Conservation (phyloP, 768 basidiomycete species). For the Tulasnella sp. region DNA sequence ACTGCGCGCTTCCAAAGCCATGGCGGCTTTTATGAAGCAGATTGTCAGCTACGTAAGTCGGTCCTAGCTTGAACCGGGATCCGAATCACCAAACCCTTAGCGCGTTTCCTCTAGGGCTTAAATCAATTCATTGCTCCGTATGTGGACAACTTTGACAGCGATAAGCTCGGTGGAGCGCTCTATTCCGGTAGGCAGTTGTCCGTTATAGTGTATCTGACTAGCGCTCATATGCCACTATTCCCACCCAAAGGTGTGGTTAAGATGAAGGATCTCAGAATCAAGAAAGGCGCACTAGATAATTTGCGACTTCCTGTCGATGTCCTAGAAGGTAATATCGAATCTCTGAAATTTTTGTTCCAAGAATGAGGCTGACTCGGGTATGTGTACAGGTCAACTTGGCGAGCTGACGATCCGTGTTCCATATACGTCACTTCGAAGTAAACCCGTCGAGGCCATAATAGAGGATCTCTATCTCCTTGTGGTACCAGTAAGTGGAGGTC, state of each 20-base stretch:
- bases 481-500: slow-evolving; percentile 61
- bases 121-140: slow-evolving; percentile 90
- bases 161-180: slow-evolving; percentile 90
- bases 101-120: slow-evolving; percentile 48
- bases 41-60: too few species aligned
- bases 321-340: slow-evolving; percentile 54
- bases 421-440: slow-evolving; percentile 81
- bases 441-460: slow-evolving; percentile 81
- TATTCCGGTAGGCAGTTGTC: slow-evolving; percentile 49
- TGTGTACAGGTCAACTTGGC: slow-evolving; percentile 60
- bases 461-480: slow-evolving; percentile 95
- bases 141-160: slow-evolving; percentile 90
- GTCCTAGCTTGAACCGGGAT: too few species aligned
- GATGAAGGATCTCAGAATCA: slow-evolving; percentile 76
- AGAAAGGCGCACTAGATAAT: slow-evolving; percentile 89
- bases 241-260: slow-evolving; percentile 42
- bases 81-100: too few species aligned
- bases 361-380: not conserved
- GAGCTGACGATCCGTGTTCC: slow-evolving; percentile 77
- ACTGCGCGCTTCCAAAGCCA: too few species aligned
- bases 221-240: not conserved
- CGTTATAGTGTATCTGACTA: not conserved
- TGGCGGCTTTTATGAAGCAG: too few species aligned
- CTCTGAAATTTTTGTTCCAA: not conserved
- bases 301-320: slow-evolving; percentile 94